Conservation (phyloP, 2,329 filamentous ascomycete species). For the Pestalotiopsis sp. region DNA sequence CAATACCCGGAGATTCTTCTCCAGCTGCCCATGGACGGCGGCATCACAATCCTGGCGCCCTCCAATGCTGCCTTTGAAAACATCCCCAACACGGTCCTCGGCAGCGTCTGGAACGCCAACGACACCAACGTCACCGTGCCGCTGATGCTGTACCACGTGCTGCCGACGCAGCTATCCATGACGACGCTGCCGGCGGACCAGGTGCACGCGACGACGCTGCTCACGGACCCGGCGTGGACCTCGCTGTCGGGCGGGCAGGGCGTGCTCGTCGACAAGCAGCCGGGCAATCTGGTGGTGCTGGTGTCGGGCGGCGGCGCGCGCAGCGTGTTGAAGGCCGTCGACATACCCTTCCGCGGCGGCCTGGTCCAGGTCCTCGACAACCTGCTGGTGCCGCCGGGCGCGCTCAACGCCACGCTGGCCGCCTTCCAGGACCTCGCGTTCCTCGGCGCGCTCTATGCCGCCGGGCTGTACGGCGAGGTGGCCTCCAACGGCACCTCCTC, state of each 20-base stretch:
- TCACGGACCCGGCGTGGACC: slow-evolving; percentile 43
- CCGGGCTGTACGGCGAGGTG: slow-evolving; percentile 41
- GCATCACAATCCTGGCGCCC: slow-evolving; percentile 56
- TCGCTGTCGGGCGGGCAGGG: slow-evolving; percentile 54
- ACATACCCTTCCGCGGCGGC: slow-evolving; percentile 51
- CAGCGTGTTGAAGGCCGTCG: slow-evolving; percentile 41
- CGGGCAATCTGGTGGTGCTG: slow-evolving; percentile 41
- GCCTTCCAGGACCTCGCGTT: slow-evolving; percentile 42
- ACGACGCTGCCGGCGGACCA: slow-evolving; percentile 39
- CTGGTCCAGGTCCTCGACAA: slow-evolving; percentile 56
- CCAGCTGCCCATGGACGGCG: slow-evolving; percentile 43
- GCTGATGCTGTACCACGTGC: slow-evolving; percentile 65
- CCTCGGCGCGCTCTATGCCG: slow-evolving; percentile 41
- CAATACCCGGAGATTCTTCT: slow-evolving; percentile 49
- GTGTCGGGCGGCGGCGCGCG: slow-evolving; percentile 43
- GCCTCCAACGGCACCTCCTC: slow-evolving; percentile 26
- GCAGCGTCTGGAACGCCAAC: slow-evolving; percentile 47
- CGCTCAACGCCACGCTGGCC: slow-evolving; percentile 36
- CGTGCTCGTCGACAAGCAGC: slow-evolving; percentile 48
- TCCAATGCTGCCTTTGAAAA: slow-evolving; percentile 59
- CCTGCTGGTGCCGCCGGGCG: slow-evolving; percentile 49
- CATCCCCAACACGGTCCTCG: slow-evolving; percentile 54
- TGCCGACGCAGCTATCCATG: slow-evolving; percentile 51
- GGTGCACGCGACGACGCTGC: slow-evolving; percentile 45
- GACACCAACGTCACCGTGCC: slow-evolving; percentile 45